Evolutionary conservation across 768 basidiomycete genomes (phyloP).

Genomic region (Baorangia bicolor): DNA sequence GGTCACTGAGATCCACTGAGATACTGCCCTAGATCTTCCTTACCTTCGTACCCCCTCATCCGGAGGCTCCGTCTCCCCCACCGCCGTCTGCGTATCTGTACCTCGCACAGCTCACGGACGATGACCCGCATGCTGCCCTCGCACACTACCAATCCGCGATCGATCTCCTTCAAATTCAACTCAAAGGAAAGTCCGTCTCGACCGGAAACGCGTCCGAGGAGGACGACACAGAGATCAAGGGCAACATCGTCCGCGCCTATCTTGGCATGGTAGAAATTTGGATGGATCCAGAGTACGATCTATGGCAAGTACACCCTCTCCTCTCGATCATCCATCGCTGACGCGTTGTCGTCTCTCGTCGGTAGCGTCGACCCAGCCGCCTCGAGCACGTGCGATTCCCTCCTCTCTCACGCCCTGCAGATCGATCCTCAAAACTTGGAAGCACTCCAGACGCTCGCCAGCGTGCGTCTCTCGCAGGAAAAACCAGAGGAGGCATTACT

Average conservation of each 20-base stretch:
- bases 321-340: neutral
- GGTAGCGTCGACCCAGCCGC: slow-evolving; percentile 81
- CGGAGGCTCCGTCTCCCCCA: slow-evolving; percentile 56
- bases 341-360: neutral
- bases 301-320: slow-evolving; percentile 57
- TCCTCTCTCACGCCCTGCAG: slow-evolving; percentile 70
- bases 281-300: slow-evolving; percentile 89
- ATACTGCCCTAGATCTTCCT: slow-evolving; percentile 53
- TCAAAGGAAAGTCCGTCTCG: slow-evolving; percentile 70
- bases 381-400: slow-evolving; percentile 75
- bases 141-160: slow-evolving; percentile 80
- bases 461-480: slow-evolving; percentile 86
- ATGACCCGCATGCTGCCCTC: slow-evolving; percentile 71
- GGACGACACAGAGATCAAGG: slow-evolving; percentile 51
- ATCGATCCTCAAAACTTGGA: slow-evolving; percentile 76
- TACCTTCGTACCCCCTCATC: slow-evolving; percentile 58
- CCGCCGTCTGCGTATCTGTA: slow-evolving; percentile 82
- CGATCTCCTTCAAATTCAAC: slow-evolving; percentile 60
- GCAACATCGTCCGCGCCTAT: slow-evolving; percentile 73
- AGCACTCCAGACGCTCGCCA: slow-evolving; percentile 76
- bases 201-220: slow-evolving; percentile 35
- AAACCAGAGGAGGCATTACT: slow-evolving; percentile 74
- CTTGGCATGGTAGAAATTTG: slow-evolving; percentile 92
- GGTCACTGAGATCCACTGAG: neutral
- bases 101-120: slow-evolving; percentile 81